These are phyloP conservation scores for Globisporangium canariense DNA, from an alignment of 352 stramenopile genomes.

Conservation along the genomic window DNA sequence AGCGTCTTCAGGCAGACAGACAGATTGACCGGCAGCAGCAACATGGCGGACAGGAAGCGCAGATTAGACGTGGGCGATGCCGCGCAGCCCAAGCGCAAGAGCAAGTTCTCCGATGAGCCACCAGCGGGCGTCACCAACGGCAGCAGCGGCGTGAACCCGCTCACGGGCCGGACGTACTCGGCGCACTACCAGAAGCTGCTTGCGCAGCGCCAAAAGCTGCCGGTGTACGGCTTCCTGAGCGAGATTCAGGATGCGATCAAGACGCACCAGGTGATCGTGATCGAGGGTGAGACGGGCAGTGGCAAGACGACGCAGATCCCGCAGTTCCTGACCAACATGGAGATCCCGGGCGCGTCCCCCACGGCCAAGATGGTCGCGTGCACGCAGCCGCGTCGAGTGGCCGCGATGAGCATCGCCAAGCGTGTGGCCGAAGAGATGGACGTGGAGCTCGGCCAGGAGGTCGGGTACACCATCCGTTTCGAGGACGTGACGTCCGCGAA, in stretches of 20 bases:
- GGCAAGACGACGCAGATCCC: slow-evolving; percentile 97
- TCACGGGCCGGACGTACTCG: slow-evolving; percentile 89
- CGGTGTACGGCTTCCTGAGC: slow-evolving; percentile 96
- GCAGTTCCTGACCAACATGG: slow-evolving; percentile 89
- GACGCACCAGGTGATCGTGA: slow-evolving; percentile 94
- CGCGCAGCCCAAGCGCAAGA: slow-evolving; percentile 65
- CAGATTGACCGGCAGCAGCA: background rate
- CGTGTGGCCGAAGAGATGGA: slow-evolving; percentile 99
- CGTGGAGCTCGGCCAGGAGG: slow-evolving; percentile 94
- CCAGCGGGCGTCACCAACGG: slow-evolving; percentile 13
- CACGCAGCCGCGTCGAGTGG: slow-evolving; percentile 97
- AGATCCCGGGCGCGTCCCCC: slow-evolving; percentile 64
- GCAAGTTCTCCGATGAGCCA: slow-evolving; percentile 68
- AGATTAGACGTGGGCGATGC: slow-evolving; percentile 59
- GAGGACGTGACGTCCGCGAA: slow-evolving; percentile 92
- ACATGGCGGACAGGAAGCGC: slow-evolving; percentile 67
- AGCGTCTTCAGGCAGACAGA: background rate
- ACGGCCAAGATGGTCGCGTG: slow-evolving; percentile 89
- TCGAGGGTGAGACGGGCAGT: slow-evolving; percentile 98
- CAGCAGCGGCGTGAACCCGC: slow-evolving; percentile 78
- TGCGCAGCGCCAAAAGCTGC: slow-evolving; percentile 93
- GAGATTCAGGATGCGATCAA: slow-evolving; percentile 96
- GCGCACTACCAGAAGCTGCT: slow-evolving; percentile 92
- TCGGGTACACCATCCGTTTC: slow-evolving; percentile 99
- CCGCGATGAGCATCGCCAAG: slow-evolving; percentile 96